These are phyloP conservation scores for Aspergillus saccharolyticus DNA, from an alignment of 495 filamentous ascomycete genomes.

Conservation along the genomic window DNA sequence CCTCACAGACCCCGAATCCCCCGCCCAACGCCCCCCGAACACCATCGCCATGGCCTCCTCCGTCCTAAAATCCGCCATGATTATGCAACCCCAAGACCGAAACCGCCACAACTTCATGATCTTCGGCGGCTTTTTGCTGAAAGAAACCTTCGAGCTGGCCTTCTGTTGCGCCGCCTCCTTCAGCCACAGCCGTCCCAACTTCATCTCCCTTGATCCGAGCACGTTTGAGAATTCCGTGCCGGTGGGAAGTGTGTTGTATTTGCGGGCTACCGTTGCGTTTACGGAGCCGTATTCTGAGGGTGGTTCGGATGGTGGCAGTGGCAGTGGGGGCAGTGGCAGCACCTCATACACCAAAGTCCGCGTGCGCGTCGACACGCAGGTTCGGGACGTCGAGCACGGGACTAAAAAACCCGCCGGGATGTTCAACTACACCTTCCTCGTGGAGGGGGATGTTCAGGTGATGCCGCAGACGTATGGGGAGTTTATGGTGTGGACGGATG, in stretches of 20 bases:
- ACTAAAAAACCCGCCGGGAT: constrained; percentile 69
- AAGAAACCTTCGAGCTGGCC: constrained; percentile 80
- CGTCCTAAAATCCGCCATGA: constrained; percentile 61
- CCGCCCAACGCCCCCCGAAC: constrained; percentile 54
- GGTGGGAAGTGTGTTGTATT: constrained; percentile 75
- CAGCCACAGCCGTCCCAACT: constrained; percentile 68
- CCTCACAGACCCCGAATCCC: constrained; percentile 50
- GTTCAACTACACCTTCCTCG: constrained; percentile 82
- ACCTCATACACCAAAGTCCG: constrained; percentile 63
- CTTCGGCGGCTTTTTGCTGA: constrained; percentile 79
- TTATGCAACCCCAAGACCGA: constrained; percentile 85
- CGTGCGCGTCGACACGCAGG: constrained; percentile 70
- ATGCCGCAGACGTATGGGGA: constrained; percentile 72
- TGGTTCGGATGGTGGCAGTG: too few relatives aligned
- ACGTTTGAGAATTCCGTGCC: constrained; percentile 84
- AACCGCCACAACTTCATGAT: constrained; percentile 89
- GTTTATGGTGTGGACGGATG: constrained; percentile 78
- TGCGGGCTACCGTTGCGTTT: constrained; percentile 72
- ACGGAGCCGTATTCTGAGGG: constrained; percentile 58
- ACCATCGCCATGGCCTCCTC: constrained; percentile 65
- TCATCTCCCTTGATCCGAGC: constrained; percentile 71
- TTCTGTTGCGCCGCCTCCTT: constrained; percentile 82
- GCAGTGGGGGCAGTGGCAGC: constrained; percentile 8
- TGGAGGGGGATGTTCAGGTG: constrained; percentile 65
- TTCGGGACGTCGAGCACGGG: constrained; percentile 73